Conservation (phyloP, 306 rosid species). For the Vachellia pachyceras region DNA sequence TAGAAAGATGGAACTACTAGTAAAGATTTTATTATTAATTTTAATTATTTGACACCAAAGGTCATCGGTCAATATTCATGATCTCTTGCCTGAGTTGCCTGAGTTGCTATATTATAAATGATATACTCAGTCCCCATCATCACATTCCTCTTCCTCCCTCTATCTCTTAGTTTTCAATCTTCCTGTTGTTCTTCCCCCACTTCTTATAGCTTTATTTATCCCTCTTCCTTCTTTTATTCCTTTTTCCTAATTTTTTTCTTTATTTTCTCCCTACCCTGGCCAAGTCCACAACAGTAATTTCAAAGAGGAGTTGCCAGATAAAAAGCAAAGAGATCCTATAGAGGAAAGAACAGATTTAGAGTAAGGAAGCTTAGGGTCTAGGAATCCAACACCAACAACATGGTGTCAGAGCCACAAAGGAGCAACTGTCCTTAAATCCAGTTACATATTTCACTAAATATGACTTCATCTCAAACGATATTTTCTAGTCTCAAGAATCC, state of each 20-base stretch:
- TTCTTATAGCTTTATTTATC: background rate
- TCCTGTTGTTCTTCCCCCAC: too few species aligned
- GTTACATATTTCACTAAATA: background rate
- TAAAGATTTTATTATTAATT: background rate
- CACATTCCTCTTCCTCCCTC: background rate
- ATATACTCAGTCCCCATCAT: too few species aligned
- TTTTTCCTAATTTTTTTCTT: background rate
- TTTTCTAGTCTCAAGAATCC: background rate
- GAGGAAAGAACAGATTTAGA: background rate
- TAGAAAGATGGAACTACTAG: constrained; percentile 23
- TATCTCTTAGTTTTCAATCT: background rate
- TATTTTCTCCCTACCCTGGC: background rate
- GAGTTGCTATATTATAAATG: background rate
- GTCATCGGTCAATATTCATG: constrained; percentile 8
- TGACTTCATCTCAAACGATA: background rate
- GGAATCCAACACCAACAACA: background rate
- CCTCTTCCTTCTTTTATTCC: background rate
- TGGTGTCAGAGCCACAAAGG: background rate
- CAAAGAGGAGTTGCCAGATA: background rate
- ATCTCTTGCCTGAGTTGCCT: constrained; percentile 15
- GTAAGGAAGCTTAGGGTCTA: background rate
- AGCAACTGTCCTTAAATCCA: background rate
- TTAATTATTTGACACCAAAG: constrained; percentile 24
- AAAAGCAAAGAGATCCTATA: background rate
- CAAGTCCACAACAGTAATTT: background rate